These are phyloP conservation scores for Hirschioporus abietinus DNA, from an alignment of 768 basidiomycete genomes.

Conservation along the genomic window DNA sequence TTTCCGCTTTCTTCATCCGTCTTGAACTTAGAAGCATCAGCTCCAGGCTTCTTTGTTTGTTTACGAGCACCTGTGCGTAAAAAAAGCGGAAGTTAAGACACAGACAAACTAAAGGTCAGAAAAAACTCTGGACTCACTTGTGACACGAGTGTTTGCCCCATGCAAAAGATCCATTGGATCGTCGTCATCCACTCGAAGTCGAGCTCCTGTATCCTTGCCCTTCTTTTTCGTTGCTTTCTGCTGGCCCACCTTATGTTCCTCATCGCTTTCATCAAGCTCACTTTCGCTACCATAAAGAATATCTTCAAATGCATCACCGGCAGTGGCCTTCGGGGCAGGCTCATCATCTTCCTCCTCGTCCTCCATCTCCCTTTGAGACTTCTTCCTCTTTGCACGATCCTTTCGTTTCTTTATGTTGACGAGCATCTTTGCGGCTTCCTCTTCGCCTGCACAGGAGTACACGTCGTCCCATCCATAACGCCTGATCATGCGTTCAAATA, in stretches of 20 bases:
- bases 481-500: conserved; percentile 92
- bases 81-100: conserved; percentile 4
- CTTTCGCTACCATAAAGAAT: conserved; percentile 96
- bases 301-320: conserved; percentile 93
- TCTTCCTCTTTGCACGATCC: conserved; percentile 88
- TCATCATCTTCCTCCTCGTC: conserved; percentile 51
- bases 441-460: conserved; percentile 64
- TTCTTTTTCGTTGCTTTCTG: conserved; percentile 28
- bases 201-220: conserved; percentile 42
- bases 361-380: conserved; percentile 55
- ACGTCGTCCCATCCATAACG: conserved; percentile 87
- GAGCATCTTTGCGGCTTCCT: conserved; percentile 83
- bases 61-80: conserved; percentile 7
- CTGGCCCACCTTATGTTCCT: conserved; percentile 34
- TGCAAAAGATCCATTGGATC: conserved; percentile 94
- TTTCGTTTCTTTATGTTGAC: conserved; percentile 95
- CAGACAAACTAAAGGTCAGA: background rate
- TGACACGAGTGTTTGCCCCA: conserved; percentile 65
- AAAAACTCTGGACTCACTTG: conserved; percentile 44
- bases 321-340: conserved; percentile 41
- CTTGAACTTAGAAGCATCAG: conserved; percentile 84
- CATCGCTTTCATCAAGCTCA: conserved; percentile 71
- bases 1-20: conserved; percentile 79
- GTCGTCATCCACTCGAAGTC: conserved; percentile 81
- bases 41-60: conserved; percentile 72